A percentile compares a stretch with the other conserved stretches of the same genome.
These are phyloP conservation scores for Penicillium pancosmium DNA, from an alignment of 495 filamentous ascomycete genomes.

Conservation along the genomic window DNA sequence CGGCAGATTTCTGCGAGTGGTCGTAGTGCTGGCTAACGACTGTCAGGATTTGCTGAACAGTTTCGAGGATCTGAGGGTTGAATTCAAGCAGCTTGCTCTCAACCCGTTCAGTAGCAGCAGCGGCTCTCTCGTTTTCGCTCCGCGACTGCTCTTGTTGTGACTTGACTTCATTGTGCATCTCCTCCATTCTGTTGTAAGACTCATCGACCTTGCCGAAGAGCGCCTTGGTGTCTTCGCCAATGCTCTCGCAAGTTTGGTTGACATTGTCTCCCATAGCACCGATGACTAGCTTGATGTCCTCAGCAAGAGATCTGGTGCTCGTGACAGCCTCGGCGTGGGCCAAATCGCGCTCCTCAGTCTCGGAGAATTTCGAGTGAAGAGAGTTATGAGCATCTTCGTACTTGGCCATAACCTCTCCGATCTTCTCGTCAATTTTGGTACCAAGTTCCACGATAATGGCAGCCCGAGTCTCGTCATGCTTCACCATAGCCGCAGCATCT, in stretches of 20 bases:
- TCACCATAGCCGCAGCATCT: conserved; percentile 68
- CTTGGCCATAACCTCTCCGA: conserved; percentile 74
- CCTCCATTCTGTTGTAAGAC: conserved; percentile 74
- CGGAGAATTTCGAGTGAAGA: conserved; percentile 68
- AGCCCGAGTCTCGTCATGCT: conserved; percentile 62
- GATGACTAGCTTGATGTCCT: conserved; percentile 81
- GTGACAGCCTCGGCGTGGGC: conserved; percentile 70
- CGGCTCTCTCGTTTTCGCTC: conserved; percentile 70
- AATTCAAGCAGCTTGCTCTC: conserved; percentile 76
- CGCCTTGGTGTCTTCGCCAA: conserved; percentile 79
- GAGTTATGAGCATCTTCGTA: conserved; percentile 78
- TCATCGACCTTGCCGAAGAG: conserved; percentile 79
- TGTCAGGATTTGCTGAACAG: conserved; percentile 78
- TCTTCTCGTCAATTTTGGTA: conserved; percentile 76
- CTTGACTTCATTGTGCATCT: conserved; percentile 70
- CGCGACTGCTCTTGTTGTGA: conserved; percentile 76
- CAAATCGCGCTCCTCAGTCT: conserved; percentile 64
- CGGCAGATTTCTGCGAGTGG: conserved; percentile 53
- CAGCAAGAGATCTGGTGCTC: conserved; percentile 73
- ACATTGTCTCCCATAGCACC: conserved; percentile 82
- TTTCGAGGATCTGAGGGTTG: conserved; percentile 81
- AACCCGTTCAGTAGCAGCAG: conserved; percentile 71
- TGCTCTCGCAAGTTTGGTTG: conserved; percentile 80
- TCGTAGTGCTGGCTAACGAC: conserved; percentile 83
- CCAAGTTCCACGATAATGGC: conserved; percentile 59